phyloP scores from a whole-genome alignment of 2,329 filamentous ascomycete genomes.

The Plectosphaerella sp. region DNA sequence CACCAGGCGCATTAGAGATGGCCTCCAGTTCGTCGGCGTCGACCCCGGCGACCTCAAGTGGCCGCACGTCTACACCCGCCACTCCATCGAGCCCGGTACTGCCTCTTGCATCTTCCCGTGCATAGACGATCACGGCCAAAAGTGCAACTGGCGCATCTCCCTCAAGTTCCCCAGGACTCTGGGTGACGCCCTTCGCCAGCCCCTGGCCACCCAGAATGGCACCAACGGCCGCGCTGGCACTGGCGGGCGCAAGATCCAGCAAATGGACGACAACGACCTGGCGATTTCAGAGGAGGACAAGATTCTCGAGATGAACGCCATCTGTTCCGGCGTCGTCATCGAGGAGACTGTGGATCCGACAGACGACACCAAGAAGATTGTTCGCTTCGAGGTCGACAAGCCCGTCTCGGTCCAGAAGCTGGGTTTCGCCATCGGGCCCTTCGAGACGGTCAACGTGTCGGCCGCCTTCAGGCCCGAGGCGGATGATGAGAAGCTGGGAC shows the following conservation, averaged over 20 bases:
- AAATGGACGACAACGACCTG: conserved; percentile 35
- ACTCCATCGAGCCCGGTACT: conserved; percentile 71
- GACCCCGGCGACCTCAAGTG: conserved; percentile 76
- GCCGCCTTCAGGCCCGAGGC: conserved; percentile 85
- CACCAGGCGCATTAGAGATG: conserved; percentile 73
- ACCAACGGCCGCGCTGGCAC: conserved; percentile 23
- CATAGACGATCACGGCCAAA: conserved; percentile 76
- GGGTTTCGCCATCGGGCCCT: conserved; percentile 90
- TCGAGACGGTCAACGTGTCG: conserved; percentile 83
- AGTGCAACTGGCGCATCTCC: conserved; percentile 83
- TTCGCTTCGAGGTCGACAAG: conserved; percentile 74
- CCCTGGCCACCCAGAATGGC: conserved; percentile 32
- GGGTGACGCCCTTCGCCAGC: conserved; percentile 65
- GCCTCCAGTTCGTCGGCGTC: conserved; percentile 85
- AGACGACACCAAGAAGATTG: conserved; percentile 79
- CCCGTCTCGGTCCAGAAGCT: conserved; percentile 83
- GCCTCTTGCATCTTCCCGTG: conserved; percentile 90
- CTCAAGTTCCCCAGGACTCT: conserved; percentile 83
- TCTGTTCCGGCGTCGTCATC: conserved; percentile 85
- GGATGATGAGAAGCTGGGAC: conserved; percentile 84
- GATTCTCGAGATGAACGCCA: conserved; percentile 79
- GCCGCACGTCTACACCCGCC: conserved; percentile 86
- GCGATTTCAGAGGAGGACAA: conserved; percentile 71
- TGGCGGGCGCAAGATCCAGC: conserved; percentile 30
- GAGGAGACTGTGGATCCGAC: conserved; percentile 75